Base-by-base conservation (phyloP, 225 moss, liverwort and hornwort species). In the Polytrichum commune region DNA sequence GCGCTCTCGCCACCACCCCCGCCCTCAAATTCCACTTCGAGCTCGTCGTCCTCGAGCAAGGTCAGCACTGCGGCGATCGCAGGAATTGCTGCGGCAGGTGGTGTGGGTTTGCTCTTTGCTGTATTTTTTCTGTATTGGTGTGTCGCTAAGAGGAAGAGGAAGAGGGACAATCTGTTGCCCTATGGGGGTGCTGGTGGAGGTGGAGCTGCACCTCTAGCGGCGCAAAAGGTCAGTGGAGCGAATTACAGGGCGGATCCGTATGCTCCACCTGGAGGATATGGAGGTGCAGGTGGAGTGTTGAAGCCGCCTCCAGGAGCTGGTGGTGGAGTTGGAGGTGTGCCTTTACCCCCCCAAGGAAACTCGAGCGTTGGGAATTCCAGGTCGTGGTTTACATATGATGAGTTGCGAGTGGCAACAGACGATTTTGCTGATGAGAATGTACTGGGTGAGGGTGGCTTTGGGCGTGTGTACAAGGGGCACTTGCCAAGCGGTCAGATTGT, bases 391-490 rank as follows among this genome's bases (percentile, higher is more conserved):
- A 90, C 92, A 1, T 95, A 91, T 19, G 89, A 93, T 4, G 95
- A 95, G 77, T 76, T 95, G 7, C 38, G 85, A 1, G 80, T 27
- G 1, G 95, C 95, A 4, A 95, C 95, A 7, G 85, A 91, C 72
- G 93, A 91, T 8, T 95, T 95, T 62, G 81, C 95, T 1, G 16
- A 1, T 5, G 80, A 80, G 10, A 95, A 95, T 71, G 27, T 95
- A 7, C 76, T 95, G 0, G 95, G 95, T 7, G 93, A 95, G 74
- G 95, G 95, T 16, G 93, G 95, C 0, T 95, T 95, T 58, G 95
- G 95, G 56, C 88, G 95, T 18, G 95, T 95, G 1, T 95, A 90
- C 77, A 90, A 90, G 66, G 95, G 95, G 1, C 68, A 82, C 18
- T 32, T 95, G 60, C 77, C 87, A 4, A 90, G 78, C 18, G 90